Percentiles rank a stretch among this genome's conserved stretches.
Conservation (phyloP, 768 basidiomycete genomes). For the Rhizopogon roseolus region DNA sequence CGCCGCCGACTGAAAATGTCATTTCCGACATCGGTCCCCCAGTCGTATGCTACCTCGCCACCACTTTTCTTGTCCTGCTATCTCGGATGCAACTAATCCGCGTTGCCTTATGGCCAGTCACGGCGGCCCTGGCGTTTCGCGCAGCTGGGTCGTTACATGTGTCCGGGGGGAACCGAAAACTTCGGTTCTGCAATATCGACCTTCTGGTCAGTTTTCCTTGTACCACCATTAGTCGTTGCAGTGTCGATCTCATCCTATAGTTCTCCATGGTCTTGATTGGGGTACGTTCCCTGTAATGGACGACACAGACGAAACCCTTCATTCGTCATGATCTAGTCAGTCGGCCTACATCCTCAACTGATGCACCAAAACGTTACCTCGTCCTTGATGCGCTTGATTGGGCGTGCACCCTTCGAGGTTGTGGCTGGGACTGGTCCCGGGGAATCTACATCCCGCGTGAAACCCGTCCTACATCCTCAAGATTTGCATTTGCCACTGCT, state of each 20-base stretch:
- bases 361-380: not conserved
- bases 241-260: constrained; percentile 1
- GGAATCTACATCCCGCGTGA: too few relatives aligned
- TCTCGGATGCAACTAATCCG: constrained; percentile 41
- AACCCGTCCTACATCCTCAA: too few relatives aligned
- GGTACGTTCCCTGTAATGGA: constrained; percentile 14
- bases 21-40: constrained; percentile 35
- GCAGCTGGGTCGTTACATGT: constrained; percentile 22
- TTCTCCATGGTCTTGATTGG: constrained; percentile 7
- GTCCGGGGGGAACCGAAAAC: not conserved
- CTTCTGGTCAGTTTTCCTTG: constrained; percentile 6
- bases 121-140: constrained; percentile 37
- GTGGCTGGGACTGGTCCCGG: too few relatives aligned
- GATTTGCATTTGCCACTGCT: too few relatives aligned
- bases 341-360: not conserved
- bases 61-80: constrained; percentile 44
- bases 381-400: constrained; percentile 45
- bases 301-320: constrained; percentile 7
- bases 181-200: too few relatives aligned
- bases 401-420: constrained; percentile 33
- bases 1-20: constrained; percentile 30
- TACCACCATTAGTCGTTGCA: not conserved
- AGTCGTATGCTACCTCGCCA: constrained; percentile 39
- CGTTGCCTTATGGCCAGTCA: constrained; percentile 40
- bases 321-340: constrained; percentile 4